Percentiles rank a stretch among this genome's conserved stretches.
These are phyloP conservation scores for Rhipidocladum racemiflorum DNA, from an alignment of 176 grass and related monocot genomes.

Conservation along the genomic window DNA sequence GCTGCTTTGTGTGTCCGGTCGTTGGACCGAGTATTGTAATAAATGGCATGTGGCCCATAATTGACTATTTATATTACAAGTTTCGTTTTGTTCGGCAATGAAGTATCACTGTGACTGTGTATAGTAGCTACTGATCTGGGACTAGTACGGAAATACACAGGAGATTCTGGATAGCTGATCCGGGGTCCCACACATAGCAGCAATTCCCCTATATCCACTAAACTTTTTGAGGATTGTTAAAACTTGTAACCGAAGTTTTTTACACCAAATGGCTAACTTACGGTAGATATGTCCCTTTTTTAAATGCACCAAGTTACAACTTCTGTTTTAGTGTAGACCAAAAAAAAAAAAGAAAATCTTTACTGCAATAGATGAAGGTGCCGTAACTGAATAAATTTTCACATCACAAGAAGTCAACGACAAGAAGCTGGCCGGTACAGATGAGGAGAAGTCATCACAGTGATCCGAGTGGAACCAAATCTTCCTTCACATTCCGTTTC, in stretches of 20 bases:
- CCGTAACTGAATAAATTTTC: too few relatives aligned
- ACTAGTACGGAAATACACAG: too few relatives aligned
- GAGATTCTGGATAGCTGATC: too few relatives aligned
- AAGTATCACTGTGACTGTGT: too few relatives aligned
- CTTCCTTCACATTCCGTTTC: background rate
- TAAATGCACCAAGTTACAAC: background rate
- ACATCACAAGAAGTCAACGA: background rate
- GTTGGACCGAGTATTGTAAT: too few relatives aligned
- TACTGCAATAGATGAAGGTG: background rate
- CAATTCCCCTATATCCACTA: background rate
- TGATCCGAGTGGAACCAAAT: background rate
- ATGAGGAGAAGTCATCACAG: background rate
- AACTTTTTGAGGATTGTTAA: background rate
- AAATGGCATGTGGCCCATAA: too few relatives aligned
- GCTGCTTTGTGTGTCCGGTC: too few relatives aligned
- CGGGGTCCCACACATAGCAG: background rate
- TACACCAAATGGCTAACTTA: background rate
- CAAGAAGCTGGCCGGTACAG: background rate
- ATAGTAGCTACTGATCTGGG: too few relatives aligned
- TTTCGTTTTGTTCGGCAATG: too few relatives aligned
- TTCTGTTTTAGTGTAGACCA: background rate
- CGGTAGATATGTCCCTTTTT: background rate
- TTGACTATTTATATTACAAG: too few relatives aligned
- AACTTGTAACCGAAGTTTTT: background rate
- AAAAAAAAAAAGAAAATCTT: background rate